Percentiles rank a stretch among this genome's conserved stretches.
Conservation (phyloP, 495 filamentous ascomycete species). For the Daldinia concentrica region DNA sequence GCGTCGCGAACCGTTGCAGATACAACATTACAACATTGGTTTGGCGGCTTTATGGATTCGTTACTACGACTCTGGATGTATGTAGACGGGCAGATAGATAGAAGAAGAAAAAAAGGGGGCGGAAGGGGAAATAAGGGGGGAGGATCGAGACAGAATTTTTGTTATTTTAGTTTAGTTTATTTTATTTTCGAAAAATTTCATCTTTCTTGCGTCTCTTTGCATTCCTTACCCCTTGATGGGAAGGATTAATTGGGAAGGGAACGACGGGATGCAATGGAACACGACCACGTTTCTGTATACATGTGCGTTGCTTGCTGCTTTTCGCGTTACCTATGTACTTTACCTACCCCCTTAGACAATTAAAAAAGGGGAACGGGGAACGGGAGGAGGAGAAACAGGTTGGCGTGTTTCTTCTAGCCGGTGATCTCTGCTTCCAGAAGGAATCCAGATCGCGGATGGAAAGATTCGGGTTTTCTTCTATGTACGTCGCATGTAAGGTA, state of each 20-base stretch:
- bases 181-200: background rate
- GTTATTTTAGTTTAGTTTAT: constrained; percentile 3
- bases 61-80: constrained; percentile 5
- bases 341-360: background rate
- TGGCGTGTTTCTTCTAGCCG: constrained; percentile 17
- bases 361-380: background rate
- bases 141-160: background rate
- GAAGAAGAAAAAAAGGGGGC: too few species aligned
- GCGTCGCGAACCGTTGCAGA: constrained; percentile 28
- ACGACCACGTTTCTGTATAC: constrained; percentile 43
- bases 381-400: background rate
- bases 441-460: constrained; percentile 15
- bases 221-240: background rate
- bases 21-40: constrained; percentile 5
- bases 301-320: constrained; percentile 1
- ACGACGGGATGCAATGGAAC: constrained; percentile 40
- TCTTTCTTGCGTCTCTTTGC: background rate
- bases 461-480: constrained; percentile 4
- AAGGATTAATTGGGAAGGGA: background rate
- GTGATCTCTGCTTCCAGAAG: constrained; percentile 33
- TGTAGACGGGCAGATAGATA: too few species aligned
- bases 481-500: constrained; percentile 6
- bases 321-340: background rate
- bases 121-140: background rate
- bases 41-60: constrained; percentile 11